Conservation (phyloP, 2,329 filamentous ascomycete genomes). For the Westerdykella aurantiaca region DNA sequence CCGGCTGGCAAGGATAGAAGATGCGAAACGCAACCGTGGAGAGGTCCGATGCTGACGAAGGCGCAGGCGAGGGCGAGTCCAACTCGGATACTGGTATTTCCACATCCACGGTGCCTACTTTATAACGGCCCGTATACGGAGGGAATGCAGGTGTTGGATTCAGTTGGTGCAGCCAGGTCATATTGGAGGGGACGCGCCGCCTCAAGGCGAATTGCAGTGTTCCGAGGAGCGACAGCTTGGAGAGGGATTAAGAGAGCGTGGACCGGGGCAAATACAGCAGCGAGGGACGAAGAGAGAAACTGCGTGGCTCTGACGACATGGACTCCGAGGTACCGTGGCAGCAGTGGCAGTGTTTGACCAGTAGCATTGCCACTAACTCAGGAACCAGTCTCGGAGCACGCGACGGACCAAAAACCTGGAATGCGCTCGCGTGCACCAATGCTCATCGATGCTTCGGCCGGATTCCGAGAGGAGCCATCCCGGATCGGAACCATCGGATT, state of each 20-base stretch:
- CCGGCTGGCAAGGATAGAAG: constrained; percentile 64
- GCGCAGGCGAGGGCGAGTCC: constrained; percentile 46
- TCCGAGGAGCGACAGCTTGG: constrained; percentile 24
- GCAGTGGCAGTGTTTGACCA: not conserved
- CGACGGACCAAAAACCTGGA: constrained; percentile 2
- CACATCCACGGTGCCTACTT: constrained; percentile 73
- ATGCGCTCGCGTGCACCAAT: too few relatives aligned
- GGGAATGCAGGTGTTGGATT: constrained; percentile 69
- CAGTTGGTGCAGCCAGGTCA: constrained; percentile 44
- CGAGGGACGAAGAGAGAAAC: not conserved
- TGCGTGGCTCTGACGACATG: not conserved
- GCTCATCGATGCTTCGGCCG: too few relatives aligned
- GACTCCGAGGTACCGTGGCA: not conserved
- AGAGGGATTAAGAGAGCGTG: not conserved
- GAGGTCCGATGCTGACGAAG: constrained; percentile 46
- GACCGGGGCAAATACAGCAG: not conserved
- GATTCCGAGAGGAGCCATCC: too few relatives aligned
- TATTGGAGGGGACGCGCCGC: constrained; percentile 15
- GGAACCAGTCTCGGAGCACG: constrained; percentile 6
- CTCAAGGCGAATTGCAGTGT: constrained; percentile 13
- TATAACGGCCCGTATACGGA: constrained; percentile 68
- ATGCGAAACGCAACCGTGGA: constrained; percentile 73
- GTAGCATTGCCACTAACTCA: constrained; percentile 5
- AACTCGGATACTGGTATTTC: constrained; percentile 63
- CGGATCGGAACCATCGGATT: too few relatives aligned